Evolutionary conservation across 139 green algal genomes (phyloP).

Genomic region (Chlorella sorokiniana): DNA sequence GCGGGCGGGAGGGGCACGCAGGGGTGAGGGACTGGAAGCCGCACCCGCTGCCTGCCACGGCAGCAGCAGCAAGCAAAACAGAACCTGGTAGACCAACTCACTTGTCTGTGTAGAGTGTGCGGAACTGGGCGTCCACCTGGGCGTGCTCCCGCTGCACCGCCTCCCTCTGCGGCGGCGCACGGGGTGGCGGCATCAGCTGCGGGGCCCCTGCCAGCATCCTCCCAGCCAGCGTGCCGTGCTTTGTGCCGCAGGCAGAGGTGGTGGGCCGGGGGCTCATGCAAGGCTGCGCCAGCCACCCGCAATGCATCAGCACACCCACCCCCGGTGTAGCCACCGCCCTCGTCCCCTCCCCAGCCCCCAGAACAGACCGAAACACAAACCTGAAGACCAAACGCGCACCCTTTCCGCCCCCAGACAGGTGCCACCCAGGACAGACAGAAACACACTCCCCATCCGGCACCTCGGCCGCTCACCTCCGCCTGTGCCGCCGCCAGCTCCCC

Average conservation of each 20-base stretch:
- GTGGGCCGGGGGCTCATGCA: too few species aligned
- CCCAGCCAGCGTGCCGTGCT: neutral
- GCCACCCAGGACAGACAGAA: neutral
- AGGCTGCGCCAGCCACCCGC: too few species aligned
- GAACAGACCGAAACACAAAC: too few species aligned
- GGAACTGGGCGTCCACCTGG: constrained; percentile 26
- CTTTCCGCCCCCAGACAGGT: neutral
- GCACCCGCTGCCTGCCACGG: too few species aligned
- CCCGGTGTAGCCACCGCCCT: too few species aligned
- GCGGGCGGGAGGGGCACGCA: too few species aligned
- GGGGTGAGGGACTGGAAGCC: too few species aligned
- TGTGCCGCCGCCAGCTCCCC: constrained; percentile 28
- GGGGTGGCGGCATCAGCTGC: neutral
- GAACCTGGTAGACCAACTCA: neutral
- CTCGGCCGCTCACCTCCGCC: constrained; percentile 23
- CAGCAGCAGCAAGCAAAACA: neutral
- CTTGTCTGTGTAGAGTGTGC: constrained; percentile 39
- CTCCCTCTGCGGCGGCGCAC: neutral
- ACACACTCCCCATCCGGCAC: neutral
- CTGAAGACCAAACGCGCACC: too few species aligned
- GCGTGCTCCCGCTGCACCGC: neutral
- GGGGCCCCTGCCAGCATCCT: neutral
- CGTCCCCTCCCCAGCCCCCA: too few species aligned
- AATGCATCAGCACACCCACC: too few species aligned
- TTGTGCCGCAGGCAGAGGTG: too few species aligned